Evolutionary conservation across 257 asterid genomes (phyloP), one percentile per base, ranked within the genome.

Genomic region (Paraleonurus japonicus): DNA sequence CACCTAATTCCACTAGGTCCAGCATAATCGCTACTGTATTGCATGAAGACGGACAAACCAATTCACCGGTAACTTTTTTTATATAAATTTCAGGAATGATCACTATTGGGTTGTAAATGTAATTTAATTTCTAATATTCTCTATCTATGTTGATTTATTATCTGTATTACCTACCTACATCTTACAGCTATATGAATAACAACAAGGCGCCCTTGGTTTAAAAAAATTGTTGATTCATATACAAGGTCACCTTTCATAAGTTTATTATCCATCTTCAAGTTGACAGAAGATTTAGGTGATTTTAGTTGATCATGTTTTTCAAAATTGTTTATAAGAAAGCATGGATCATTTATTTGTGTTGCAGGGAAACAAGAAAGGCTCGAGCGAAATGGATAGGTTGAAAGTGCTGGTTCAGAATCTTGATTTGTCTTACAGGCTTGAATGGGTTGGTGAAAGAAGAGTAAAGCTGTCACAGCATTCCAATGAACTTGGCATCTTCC

Each of bases 341-440:
- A 20, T 8, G 41, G 0, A 45, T 26, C 68, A 62, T 65, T 76
- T 43, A 13, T 72, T 66, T 69, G 64, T 73, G 65, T 68, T 80
- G 83, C 88, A 90, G 97, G 90, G 81, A 60, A 75, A 59, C 63
- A 73, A 71, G 72, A 82, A 83, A 70, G 76, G 80, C 39, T 77
- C 67, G 48, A 77, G 79, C n/a, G 97, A 94, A 79, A 80, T 74
- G 67, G 96, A 89, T 78, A 85, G 83, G 75, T 41, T 91, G 83
- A 90, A 86, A 75, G 78, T 74, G 70, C 79, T 91, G 74, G 70
- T 88, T 74, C 96, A 89, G 77, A 92, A 89, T 80, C 94, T 94
- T 43, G 98, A 94, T 82, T 86, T 94, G 65, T 94, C 96, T 35
- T 91, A 94, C 53, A 84, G 87, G 74, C 86, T 94, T 37, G 95